A percentile compares a stretch with the other conserved stretches of the same genome.
These are phyloP conservation scores for Anastatica hierochuntica DNA, from an alignment of 345 rosid species.

Conservation along the genomic window DNA sequence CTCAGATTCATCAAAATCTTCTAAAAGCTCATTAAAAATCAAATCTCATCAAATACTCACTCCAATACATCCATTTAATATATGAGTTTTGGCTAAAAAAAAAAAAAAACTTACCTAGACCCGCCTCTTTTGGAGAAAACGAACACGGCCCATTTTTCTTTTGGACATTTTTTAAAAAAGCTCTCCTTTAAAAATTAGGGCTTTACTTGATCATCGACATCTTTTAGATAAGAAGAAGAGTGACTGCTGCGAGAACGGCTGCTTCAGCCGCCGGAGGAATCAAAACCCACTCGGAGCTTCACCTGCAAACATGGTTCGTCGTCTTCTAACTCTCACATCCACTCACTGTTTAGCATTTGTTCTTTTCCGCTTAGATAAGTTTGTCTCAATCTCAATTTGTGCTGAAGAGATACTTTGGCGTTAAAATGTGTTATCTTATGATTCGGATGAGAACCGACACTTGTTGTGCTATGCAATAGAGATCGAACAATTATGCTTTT, in stretches of 20 bases:
- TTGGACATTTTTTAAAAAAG: background rate
- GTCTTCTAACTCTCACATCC: background rate
- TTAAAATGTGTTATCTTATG: too few relatives aligned
- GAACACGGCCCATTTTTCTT: slow-evolving; percentile 1
- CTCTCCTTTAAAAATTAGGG: slow-evolving; percentile 8
- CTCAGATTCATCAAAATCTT: too few relatives aligned
- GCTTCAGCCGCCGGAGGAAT: slow-evolving; percentile 12
- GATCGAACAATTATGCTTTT: too few relatives aligned
- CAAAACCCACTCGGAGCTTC: slow-evolving; percentile 4
- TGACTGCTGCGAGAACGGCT: background rate
- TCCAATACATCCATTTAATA: too few relatives aligned
- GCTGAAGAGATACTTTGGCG: too few relatives aligned
- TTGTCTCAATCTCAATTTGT: background rate
- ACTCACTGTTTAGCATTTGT: background rate
- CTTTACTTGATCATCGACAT: background rate
- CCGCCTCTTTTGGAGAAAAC: too few relatives aligned
- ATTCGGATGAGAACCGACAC: too few relatives aligned
- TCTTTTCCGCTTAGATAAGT: background rate
- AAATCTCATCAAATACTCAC: too few relatives aligned
- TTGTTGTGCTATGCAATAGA: too few relatives aligned
- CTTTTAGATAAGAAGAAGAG: background rate
- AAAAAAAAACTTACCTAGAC: too few relatives aligned
- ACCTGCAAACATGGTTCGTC: slow-evolving; percentile 18
- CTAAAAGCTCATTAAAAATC: too few relatives aligned
- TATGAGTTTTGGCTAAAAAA: too few relatives aligned